Base-by-base conservation (phyloP, 345 rosid genomes). In the Eucalyptus sp. region DNA sequence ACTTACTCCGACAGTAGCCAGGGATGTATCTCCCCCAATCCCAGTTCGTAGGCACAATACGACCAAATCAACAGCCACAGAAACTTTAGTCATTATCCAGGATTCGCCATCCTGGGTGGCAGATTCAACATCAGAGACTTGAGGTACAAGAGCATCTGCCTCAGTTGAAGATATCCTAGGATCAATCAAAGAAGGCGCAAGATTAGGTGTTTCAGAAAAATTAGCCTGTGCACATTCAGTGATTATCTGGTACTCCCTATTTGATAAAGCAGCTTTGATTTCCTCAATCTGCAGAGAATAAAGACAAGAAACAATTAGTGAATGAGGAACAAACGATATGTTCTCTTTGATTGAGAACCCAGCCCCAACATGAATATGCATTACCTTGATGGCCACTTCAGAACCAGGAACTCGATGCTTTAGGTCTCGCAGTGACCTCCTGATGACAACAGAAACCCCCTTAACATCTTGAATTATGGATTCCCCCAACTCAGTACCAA, bases 381-480 rank as follows among this genome's bases (percentile, higher is more conserved):
- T 88, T 91, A 98, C 99, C 99, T 93, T 93, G 76, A 98, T 64
- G 90, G 94, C 92, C 88, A 92, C 95, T 94, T 95, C 99, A 85
- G 91, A 93, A 91, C 91, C 93, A 41, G 99, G 99, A 91, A 95
- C 90, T 92, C 91, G 97, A 94, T 96, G 99, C 90, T 94, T 91
- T 93, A 98, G 92, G 92, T 98, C 99, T 88, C 99, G 95, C 87
- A 98, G 96, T 91, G 98, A 93, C 94, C 99, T 95, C 89, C 79
- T 90, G 90, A 97, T 93, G 87, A 94, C 93, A 90, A 98, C 94
- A 91, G 99, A 95, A 90, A 98, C 92, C 90, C 99, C 99, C 91
- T 95, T 94, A 79, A 98, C 97, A 93, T 94, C 97, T 91, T 94
- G 97, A 90, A 98, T 94, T 90, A 96, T 98, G 95, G 96, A 97